Evolutionary conservation across 225 moss, liverwort and hornwort genomes (phyloP).

Genomic region (Bryoerythrophyllum caledonicum): DNA sequence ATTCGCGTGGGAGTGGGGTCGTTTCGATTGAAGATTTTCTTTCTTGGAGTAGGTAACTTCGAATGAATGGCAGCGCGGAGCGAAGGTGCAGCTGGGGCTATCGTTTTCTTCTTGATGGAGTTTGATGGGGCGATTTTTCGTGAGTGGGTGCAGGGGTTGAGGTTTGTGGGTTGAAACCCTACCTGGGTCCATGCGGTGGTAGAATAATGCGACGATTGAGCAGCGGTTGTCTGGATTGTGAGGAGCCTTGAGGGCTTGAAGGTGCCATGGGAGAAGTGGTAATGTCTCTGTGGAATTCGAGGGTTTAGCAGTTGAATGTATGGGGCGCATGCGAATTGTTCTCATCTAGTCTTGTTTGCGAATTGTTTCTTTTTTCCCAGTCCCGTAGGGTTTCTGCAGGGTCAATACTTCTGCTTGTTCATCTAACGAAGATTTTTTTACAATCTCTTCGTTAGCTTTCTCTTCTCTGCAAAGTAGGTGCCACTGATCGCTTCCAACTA

Average conservation of each 20-base stretch:
- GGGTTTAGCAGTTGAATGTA: background rate
- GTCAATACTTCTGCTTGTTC: background rate
- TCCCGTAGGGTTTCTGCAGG: background rate
- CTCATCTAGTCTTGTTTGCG: background rate
- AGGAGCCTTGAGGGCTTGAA: conserved; percentile 20
- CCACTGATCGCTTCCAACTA: too few relatives aligned
- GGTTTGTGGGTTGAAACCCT: too few relatives aligned
- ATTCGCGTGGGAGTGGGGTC: too few relatives aligned
- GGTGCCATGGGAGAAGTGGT: conserved; percentile 44
- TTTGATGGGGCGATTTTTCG: too few relatives aligned
- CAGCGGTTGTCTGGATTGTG: conserved; percentile 5
- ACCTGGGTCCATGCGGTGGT: too few relatives aligned
- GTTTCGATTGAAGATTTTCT: too few relatives aligned
- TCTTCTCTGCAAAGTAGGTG: background rate
- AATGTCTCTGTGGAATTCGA: conserved; percentile 10
- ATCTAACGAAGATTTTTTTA: background rate
- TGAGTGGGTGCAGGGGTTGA: too few relatives aligned
- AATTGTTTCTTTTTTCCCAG: background rate
- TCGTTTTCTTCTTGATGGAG: too few relatives aligned
- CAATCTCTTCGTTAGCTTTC: background rate
- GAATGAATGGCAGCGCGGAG: too few relatives aligned
- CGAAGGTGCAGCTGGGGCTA: too few relatives aligned
- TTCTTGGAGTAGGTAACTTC: too few relatives aligned
- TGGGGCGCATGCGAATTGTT: background rate
- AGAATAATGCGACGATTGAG: background rate